Conservation (phyloP, 2,329 filamentous ascomycete genomes). For the Penicillium janthinellum region DNA sequence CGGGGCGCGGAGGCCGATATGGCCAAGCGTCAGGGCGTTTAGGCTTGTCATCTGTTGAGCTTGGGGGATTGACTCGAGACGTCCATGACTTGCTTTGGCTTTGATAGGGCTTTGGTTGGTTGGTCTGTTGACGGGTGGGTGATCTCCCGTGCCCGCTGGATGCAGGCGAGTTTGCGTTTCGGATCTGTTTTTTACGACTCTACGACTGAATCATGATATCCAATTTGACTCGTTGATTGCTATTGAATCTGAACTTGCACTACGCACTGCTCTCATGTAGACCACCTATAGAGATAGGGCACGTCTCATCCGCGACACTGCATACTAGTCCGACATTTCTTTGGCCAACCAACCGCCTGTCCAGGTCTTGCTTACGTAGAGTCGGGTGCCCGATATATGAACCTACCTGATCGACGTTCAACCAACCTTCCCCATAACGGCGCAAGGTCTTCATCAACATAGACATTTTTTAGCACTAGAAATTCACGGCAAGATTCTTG, state of each 20-base stretch:
- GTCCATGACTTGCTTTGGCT: neutral
- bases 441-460: no score
- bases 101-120: neutral
- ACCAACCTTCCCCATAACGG: no score
- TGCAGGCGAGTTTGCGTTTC: neutral
- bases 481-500: no score
- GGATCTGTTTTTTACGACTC: constrained; percentile 10
- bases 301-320: no score
- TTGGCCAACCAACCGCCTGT: no score
- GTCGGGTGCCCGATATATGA: no score
- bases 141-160: neutral
- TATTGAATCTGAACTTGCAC: neutral
- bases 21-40: constrained; percentile 56
- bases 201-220: constrained; percentile 21
- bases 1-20: constrained; percentile 81
- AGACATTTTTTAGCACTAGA: no score
- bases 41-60: neutral
- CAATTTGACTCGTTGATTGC: constrained; percentile 15
- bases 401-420: no score
- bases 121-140: neutral
- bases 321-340: no score
- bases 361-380: no score
- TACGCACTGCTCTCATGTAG: neutral
- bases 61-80: neutral
- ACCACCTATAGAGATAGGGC: no score